These are phyloP conservation scores for Daedaleopsis nitida DNA, from an alignment of 768 basidiomycete genomes.

Conservation along the genomic window DNA sequence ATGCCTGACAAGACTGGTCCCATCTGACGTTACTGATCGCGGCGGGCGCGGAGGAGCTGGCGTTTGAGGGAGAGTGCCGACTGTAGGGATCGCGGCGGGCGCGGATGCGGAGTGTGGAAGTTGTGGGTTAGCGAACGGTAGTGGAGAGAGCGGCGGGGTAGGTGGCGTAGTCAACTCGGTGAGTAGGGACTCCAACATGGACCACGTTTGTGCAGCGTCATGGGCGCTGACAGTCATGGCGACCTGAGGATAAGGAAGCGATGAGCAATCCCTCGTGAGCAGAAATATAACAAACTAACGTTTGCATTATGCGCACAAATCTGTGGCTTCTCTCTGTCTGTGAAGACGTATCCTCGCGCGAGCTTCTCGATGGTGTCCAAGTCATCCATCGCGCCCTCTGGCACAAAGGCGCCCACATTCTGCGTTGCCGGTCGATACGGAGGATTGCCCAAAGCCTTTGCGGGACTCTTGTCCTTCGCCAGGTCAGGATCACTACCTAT, in stretches of 20 bases:
- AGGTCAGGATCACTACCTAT: slow-evolving; percentile 36
- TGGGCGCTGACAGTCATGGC: slow-evolving; percentile 61
- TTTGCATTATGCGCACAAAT: slow-evolving; percentile 67
- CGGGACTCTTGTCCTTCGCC: slow-evolving; percentile 33
- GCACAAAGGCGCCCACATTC: slow-evolving; percentile 54
- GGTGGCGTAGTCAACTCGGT: slow-evolving; percentile 43
- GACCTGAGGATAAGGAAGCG: slow-evolving; percentile 12
- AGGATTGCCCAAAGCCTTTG: slow-evolving; percentile 64
- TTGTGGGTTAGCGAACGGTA: slow-evolving; percentile 21
- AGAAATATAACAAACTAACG: slow-evolving; percentile 30
- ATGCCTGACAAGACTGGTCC: neutral
- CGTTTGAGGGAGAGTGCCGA: slow-evolving; percentile 23
- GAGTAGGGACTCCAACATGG: slow-evolving; percentile 60
- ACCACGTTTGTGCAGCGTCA: slow-evolving; percentile 66
- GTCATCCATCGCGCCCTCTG: slow-evolving; percentile 40
- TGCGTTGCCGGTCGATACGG: slow-evolving; percentile 54
- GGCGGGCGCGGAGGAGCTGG: slow-evolving; percentile 21
- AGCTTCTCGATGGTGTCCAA: slow-evolving; percentile 55
- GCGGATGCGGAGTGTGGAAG: slow-evolving; percentile 44
- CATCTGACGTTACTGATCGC: slow-evolving; percentile 15
- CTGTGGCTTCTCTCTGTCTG: slow-evolving; percentile 44
- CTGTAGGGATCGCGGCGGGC: slow-evolving; percentile 40
- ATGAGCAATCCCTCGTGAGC: neutral
- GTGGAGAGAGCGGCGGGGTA: slow-evolving; percentile 30
- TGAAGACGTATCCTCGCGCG: slow-evolving; percentile 64